phyloP scores from a whole-genome alignment of 257 asterid species.

The Paulownia fortunei region DNA sequence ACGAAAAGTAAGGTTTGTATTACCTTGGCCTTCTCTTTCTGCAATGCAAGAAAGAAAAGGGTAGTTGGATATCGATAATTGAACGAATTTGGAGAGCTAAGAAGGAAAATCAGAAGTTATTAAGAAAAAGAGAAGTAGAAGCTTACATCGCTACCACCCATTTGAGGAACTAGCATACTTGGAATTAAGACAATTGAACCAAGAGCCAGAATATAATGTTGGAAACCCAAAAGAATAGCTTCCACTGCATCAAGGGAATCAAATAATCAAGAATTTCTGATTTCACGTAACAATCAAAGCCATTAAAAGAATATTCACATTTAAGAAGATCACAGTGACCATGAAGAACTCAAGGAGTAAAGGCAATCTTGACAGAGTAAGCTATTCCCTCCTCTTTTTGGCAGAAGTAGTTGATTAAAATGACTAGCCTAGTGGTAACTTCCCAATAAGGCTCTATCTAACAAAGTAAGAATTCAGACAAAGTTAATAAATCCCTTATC shows the following conservation, averaged over 20 bases:
- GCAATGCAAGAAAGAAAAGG: slow-evolving; percentile 27
- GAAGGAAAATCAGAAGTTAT: background rate
- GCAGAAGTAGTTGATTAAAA: too few relatives aligned
- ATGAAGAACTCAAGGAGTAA: too few relatives aligned
- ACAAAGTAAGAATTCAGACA: too few relatives aligned
- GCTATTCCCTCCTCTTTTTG: too few relatives aligned
- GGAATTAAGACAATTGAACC: slow-evolving; percentile 76
- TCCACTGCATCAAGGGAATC: slow-evolving; percentile 56
- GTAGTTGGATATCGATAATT: background rate
- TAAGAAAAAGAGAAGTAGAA: background rate
- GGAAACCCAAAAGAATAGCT: slow-evolving; percentile 70
- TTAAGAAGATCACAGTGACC: too few relatives aligned
- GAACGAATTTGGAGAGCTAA: background rate
- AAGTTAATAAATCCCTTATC: too few relatives aligned
- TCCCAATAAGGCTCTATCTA: too few relatives aligned
- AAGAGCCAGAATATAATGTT: slow-evolving; percentile 71
- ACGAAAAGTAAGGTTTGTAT: slow-evolving; percentile 65
- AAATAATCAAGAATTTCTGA: background rate
- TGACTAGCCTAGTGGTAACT: too few relatives aligned
- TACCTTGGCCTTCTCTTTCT: slow-evolving; percentile 77
- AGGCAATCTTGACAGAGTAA: too few relatives aligned
- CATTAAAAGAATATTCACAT: too few relatives aligned
- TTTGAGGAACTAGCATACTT: slow-evolving; percentile 61
- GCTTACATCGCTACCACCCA: slow-evolving; percentile 84
- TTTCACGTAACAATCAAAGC: too few relatives aligned